Evolutionary conservation across 208 protist genomes (phyloP), one percentile per base, ranked within the genome.

Genomic region (Acanthamoeba sp.): DNA sequence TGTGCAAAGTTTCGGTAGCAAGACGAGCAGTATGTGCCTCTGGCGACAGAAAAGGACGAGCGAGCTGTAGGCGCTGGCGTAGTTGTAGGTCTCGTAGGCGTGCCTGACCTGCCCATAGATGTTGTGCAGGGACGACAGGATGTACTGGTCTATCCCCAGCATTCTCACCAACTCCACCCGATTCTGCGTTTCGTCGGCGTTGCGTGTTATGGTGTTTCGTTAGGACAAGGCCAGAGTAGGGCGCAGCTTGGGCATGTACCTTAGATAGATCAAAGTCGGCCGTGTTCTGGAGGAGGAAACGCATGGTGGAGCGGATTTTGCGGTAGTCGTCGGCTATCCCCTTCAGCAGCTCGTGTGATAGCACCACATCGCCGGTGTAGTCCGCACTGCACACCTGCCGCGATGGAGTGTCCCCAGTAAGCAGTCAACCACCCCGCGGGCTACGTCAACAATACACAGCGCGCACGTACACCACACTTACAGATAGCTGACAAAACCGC

Each of bases 61-160:
- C 1, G 78, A 48, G 78, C 16, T 34, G 78, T 57, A 57, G 27
- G 48, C 78, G 48, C 42, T 34, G 24, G 78, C 78, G 7, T 59
- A 87, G 48, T 87, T 87, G 78, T 87, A 87, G 38, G 20, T 57
- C n/a, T 45, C 78, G 42, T 87, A 87, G n/a, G 42, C 78, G 20
- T 87, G 38, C 38, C 27, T 1, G 38, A 87, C 78, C 27, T 48
- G 42, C 24, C 18, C 24, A 14, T 55, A 48, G 40, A 87, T 6
- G 5, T n/a, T 57, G 78, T 36, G 42, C 38, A 87, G 48, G 4
- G 78, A 59, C 20, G 78, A 14, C 38, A 87, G 38, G 9, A 57
- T 57, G 48, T 87, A 87, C 32, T 87, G 78, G 24, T 87, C 78
- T 32, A 87, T 48, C 12, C 38, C 38, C 27, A 87, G 42, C 78